Base-by-base conservation (phyloP, 2,329 filamentous ascomycete genomes). In the Didymella lethalis region DNA sequence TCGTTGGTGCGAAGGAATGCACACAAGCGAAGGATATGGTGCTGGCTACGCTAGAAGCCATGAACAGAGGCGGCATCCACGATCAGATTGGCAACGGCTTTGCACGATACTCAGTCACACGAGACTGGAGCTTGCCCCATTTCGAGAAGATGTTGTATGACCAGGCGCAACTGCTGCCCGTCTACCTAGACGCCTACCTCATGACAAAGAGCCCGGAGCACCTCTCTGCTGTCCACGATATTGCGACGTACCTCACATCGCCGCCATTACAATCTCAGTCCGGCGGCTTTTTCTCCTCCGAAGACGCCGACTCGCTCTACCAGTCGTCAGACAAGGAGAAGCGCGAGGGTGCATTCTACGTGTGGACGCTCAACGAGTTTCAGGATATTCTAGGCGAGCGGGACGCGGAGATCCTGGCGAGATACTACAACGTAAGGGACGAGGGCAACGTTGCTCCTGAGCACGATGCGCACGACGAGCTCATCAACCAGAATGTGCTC, bases 71-170 rank as follows among this genome's bases (percentile, higher is more conserved):
- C 20, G 89, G 88, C 14, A 87, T 91, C 51, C 85, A 90, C 62
- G 90, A 93, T 69, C 89, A 91, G 61, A 85, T 94, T 60, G 90
- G 91, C 43, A 86, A 90, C 71, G 91, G 91, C 7, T 92, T 93
- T 68, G 87, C 90, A 36, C 86, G 94, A 50, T 97, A 96, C 74
- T 96, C 92, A 14, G 90, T 96, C 7, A 98, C 94, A 0, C 82
- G 88, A 14, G 91, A 98, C 77, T 99, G 95, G 95, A 91, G 90
- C 63, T 81, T 98, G 46, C 95, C 95, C 11, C 93, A 97, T 75
- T 99, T 98, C 69, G 95, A 99, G 80, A 98, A 98, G 81, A 93
- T 98, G 85, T 85, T 97, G 10, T 93, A 92, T 54, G 95, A 98
- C 72, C 96, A 99, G 70, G 89, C 91, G 0, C 89, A 97, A 66